Conservation (phyloP, 768 basidiomycete genomes). For the Lentinula guzmanii region DNA sequence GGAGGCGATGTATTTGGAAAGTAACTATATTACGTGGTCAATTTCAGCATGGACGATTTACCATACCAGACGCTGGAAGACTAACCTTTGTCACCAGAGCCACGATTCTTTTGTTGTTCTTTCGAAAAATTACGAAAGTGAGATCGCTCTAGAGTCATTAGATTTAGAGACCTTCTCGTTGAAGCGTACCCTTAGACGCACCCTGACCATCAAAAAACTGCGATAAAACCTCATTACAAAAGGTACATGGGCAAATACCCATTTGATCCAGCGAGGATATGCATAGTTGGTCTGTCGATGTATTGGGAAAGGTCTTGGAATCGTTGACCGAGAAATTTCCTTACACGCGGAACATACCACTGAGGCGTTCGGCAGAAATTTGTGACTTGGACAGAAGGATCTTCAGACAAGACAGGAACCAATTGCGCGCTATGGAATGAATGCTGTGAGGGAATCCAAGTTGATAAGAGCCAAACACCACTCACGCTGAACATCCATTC, state of each 20-base stretch:
- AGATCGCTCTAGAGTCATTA: constrained; percentile 28
- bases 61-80: not conserved
- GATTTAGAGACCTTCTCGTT: not conserved
- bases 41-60: not conserved
- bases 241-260: constrained; percentile 51
- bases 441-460: not conserved
- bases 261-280: constrained; percentile 41
- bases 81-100: constrained; percentile 25
- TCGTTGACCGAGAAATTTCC: constrained; percentile 10
- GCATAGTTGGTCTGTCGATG: constrained; percentile 25
- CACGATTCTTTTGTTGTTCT: constrained; percentile 28
- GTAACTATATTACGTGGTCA: constrained; percentile 20
- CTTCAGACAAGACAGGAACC: constrained; percentile 44
- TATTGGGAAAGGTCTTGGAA: not conserved
- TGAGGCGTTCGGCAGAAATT: constrained; percentile 59
- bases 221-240: constrained; percentile 42
- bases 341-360: constrained; percentile 50
- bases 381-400: constrained; percentile 42
- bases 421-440: constrained; percentile 46
- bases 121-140: constrained; percentile 30
- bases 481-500: constrained; percentile 54
- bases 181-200: constrained; percentile 17
- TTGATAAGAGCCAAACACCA: constrained; percentile 11
- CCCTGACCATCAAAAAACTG: constrained; percentile 40
- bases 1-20: constrained; percentile 39